Evolutionary conservation across 2,329 filamentous ascomycete genomes (phyloP), one percentile per base, ranked within the genome.

Genomic region (Colletotrichum lentis): DNA sequence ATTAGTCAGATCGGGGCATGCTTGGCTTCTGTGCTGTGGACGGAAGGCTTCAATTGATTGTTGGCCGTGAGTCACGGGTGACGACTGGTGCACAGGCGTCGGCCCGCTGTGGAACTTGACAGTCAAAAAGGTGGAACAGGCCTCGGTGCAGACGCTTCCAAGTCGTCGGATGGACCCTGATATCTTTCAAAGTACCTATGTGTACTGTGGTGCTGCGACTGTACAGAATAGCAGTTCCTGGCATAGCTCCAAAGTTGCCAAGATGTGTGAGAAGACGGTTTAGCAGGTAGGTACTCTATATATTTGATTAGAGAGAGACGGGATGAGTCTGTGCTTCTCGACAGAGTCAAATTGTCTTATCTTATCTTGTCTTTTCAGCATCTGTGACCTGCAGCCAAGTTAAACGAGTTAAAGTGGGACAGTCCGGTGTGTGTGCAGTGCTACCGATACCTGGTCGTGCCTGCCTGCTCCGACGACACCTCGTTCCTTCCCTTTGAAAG

Each of bases 381-480:
- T 35, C 31, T 31, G 27, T 10, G 27, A 10, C 27, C 27, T 31
- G 27, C 1, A 31, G 27, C 27, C 10, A 35, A 8, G 31, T 2
- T 35, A 35, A 35, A 7, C 31, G 8, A 35, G 31, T 10, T 7
- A 35, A 35, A 35, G 31, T 35, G 31, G 12, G 20, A 2, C 31
- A 27, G 11, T 46, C 12, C 20, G 44, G 24, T 22, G 20, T 16
- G 16, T 18, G 20, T 16, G 53, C 27, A n/a, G n/a, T n/a, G n/a
- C n/a, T n/a, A n/a, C n/a, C n/a, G n/a, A n/a, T 27, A 39, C 41
- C 5, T 31, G 39, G 37, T 46, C 57, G 46, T 46, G 31, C 52
- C 31, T 66, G 37, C 62, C 44, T 31, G 52, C 56, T 53, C 57
- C 57, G 53, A 69, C 67, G 63, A 62, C 67, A 62, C 49, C 50